phyloP scores from a whole-genome alignment of 176 grass and related monocot genomes.

The Triticum aestivum region IWGSC_CS_RefSeq_v2.1 NC_057811.1:108858491-108858990 shows the following conservation, averaged over 20 bases:
- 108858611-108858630: slow-evolving; percentile 5
- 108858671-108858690: neutral
- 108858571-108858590: neutral
- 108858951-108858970: neutral
- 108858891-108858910: neutral
- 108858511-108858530: neutral
- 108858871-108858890: neutral
- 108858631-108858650: neutral
- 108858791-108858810: neutral
- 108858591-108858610: neutral
- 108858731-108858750: slow-evolving; percentile 14
- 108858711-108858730: neutral
- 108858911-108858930: neutral
- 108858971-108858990: neutral
- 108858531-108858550: neutral
- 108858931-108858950: neutral
- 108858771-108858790: neutral
- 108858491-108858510: slow-evolving; percentile 5
- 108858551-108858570: neutral
- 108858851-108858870: neutral
- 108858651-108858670: neutral
- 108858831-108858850: neutral
- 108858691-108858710: neutral
- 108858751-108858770: neutral
- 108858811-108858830: neutral